phyloP scores from a whole-genome alignment of 2,329 filamentous ascomycete genomes.

The Neofusicoccum sp. region DNA sequence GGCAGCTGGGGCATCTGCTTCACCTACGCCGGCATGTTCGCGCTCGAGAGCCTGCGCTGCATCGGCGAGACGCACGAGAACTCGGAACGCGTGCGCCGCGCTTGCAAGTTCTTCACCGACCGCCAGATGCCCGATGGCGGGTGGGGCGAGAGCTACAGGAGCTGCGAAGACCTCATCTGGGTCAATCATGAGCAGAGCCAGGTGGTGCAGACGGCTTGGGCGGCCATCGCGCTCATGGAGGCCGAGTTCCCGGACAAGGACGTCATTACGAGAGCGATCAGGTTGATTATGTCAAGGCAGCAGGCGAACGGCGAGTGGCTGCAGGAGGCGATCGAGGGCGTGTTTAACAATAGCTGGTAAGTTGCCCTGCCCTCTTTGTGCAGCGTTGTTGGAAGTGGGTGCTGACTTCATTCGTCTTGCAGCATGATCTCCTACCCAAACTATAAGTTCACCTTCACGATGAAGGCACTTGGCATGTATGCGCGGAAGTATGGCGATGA shows the following conservation, averaged over 20 bases:
- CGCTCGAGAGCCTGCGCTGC: constrained; percentile 77
- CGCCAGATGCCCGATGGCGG: constrained; percentile 87
- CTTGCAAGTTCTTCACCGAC: constrained; percentile 80
- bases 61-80: constrained; percentile 79
- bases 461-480: constrained; percentile 93
- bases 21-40: constrained; percentile 96
- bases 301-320: constrained; percentile 88
- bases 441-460: constrained; percentile 95
- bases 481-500: constrained; percentile 68
- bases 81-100: constrained; percentile 67
- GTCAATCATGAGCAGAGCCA: constrained; percentile 76
- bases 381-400: neutral
- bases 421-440: constrained; percentile 99
- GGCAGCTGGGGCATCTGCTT: constrained; percentile 98
- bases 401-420: constrained; percentile 9
- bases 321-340: constrained; percentile 93
- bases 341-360: constrained; percentile 96
- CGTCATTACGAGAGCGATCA: constrained; percentile 70
- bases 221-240: constrained; percentile 75
- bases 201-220: constrained; percentile 95
- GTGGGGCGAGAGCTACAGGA: constrained; percentile 93
- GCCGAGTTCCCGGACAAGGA: constrained; percentile 75
- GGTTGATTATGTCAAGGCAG: constrained; percentile 81
- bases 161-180: constrained; percentile 75
- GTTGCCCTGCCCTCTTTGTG: constrained; percentile 31